Percentiles rank a stretch among this genome's conserved stretches.
Conservation (phyloP, 768 basidiomycete species). For the Tricholoma flavovirens region DNA sequence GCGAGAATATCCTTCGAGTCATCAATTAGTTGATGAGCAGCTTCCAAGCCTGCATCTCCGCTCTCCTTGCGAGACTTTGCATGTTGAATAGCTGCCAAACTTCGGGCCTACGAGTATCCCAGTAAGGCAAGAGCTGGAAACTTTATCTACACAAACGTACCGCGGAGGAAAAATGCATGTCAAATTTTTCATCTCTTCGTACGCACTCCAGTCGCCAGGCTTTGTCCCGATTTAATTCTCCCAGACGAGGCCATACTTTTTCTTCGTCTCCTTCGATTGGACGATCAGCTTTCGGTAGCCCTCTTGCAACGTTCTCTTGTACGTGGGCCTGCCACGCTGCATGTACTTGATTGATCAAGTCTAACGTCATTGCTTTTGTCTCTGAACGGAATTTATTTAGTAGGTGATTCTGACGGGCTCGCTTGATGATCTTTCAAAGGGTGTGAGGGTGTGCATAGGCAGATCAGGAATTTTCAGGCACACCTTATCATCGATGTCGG, state of each 20-base stretch:
- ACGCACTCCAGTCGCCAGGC: conserved; percentile 68
- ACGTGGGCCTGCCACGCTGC: conserved; percentile 67
- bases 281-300: conserved; percentile 46
- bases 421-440: conserved; percentile 73
- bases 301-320: conserved; percentile 56
- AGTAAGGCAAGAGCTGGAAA: conserved; percentile 10
- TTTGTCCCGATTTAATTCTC: conserved; percentile 43
- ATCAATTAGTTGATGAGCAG: conserved; percentile 58
- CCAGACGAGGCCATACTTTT: conserved; percentile 49
- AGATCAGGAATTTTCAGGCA: conserved; percentile 16
- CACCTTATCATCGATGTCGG: conserved; percentile 99
- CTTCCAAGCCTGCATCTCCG: conserved; percentile 35
- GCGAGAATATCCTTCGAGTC: conserved; percentile 75
- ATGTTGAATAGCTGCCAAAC: conserved; percentile 43
- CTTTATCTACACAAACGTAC: conserved; percentile 37
- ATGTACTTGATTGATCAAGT: conserved; percentile 51
- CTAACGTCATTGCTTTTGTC: conserved; percentile 46
- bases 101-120: conserved; percentile 36
- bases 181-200: conserved; percentile 85
- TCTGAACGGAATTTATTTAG: conserved; percentile 56
- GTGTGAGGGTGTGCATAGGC: conserved; percentile 2
- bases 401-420: conserved; percentile 78
- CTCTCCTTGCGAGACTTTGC: conserved; percentile 41
- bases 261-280: conserved; percentile 46
- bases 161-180: conserved; percentile 78